Evolutionary conservation across 306 rosid species (phyloP).

Genomic region (Trifolium fragiferum): DNA sequence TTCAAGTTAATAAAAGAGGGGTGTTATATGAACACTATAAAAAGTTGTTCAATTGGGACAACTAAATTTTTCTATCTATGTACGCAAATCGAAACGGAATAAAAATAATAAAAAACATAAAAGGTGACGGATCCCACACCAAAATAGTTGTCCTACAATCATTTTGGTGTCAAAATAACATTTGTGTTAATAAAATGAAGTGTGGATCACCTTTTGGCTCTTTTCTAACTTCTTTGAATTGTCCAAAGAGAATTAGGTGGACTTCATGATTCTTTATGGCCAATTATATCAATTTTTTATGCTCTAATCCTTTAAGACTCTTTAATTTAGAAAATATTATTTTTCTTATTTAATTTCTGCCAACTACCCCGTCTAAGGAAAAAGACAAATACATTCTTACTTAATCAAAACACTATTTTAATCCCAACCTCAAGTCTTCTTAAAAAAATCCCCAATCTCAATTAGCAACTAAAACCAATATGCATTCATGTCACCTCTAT

Average conservation of each 20-base stretch:
- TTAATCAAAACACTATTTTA: slow-evolving; percentile 31
- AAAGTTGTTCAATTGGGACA: too few relatives aligned
- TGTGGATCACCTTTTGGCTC: too few relatives aligned
- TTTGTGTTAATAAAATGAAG: too few relatives aligned
- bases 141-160: too few relatives aligned
- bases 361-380: slow-evolving; percentile 38
- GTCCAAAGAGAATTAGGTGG: slow-evolving; percentile 25
- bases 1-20: too few relatives aligned
- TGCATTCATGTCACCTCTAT: not conserved
- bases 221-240: too few relatives aligned
- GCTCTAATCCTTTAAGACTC: not conserved
- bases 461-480: not conserved
- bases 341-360: slow-evolving; percentile 37
- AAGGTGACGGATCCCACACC: too few relatives aligned
- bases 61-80: too few relatives aligned
- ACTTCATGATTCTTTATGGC: not conserved
- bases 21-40: too few relatives aligned
- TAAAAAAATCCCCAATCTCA: not conserved
- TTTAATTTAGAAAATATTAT: slow-evolving; percentile 22
- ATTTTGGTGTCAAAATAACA: too few relatives aligned
- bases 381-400: slow-evolving; percentile 29
- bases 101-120: too few relatives aligned
- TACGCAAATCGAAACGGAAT: too few relatives aligned
- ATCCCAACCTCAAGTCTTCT: not conserved
- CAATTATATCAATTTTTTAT: not conserved